Conservation (phyloP, 495 filamentous ascomycete genomes). For the Cercophora samala region DNA sequence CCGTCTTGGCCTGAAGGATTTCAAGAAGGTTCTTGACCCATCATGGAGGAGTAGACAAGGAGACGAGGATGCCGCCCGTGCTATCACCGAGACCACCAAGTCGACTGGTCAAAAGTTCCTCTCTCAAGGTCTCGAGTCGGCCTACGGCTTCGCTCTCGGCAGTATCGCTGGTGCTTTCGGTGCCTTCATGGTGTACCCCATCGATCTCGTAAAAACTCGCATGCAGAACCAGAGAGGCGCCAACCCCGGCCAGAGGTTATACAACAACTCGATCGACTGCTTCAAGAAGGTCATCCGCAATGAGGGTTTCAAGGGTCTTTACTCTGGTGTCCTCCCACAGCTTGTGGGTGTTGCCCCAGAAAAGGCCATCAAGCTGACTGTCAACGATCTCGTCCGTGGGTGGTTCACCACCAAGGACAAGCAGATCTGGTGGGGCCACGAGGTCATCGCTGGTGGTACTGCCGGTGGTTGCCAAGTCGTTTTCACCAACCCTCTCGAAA, state of each 20-base stretch:
- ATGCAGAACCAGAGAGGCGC: slow-evolving; percentile 93
- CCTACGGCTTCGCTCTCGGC: slow-evolving; percentile 84
- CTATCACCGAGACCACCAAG: slow-evolving; percentile 40
- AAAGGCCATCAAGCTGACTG: slow-evolving; percentile 98
- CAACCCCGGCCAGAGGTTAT: slow-evolving; percentile 79
- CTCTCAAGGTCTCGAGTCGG: slow-evolving; percentile 67
- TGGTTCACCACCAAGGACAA: slow-evolving; percentile 73
- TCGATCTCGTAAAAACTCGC: slow-evolving; percentile 96
- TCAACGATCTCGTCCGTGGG: slow-evolving; percentile 87
- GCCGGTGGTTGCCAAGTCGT: slow-evolving; percentile 97
- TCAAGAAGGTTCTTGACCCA: slow-evolving; percentile 90
- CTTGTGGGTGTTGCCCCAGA: slow-evolving; percentile 95
- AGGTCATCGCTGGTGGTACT: slow-evolving; percentile 82
- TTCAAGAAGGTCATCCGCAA: slow-evolving; percentile 86
- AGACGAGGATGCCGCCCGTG: slow-evolving; percentile 38
- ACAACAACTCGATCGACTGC: slow-evolving; percentile 96
- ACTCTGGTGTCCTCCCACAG: slow-evolving; percentile 92
- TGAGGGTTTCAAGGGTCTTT: slow-evolving; percentile 84
- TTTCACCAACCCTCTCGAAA: slow-evolving; percentile 96
- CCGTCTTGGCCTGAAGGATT: slow-evolving; percentile 75
- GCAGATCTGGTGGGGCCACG: slow-evolving; percentile 65
- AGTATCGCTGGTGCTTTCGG: slow-evolving; percentile 92
- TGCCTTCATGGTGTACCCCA: slow-evolving; percentile 98
- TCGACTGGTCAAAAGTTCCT: slow-evolving; percentile 46
- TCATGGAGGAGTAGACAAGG: slow-evolving; percentile 71